Evolutionary conservation across 1,139 yeast genomes (phyloP).

Genomic region (Hemisphaericaspora xylofermentans): DNA sequence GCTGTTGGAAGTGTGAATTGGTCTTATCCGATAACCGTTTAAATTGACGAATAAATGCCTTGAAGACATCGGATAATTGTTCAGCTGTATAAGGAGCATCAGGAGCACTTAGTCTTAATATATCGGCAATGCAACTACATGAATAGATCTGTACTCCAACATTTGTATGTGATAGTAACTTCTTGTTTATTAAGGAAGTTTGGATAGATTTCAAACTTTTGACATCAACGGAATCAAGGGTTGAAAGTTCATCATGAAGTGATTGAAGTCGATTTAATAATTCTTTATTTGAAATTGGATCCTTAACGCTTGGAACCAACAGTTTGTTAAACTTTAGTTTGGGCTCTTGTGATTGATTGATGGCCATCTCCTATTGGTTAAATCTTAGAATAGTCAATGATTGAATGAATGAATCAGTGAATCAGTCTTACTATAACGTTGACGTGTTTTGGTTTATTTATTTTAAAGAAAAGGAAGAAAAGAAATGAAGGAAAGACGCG

Average conservation of each 20-base stretch:
- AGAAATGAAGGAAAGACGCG: background rate
- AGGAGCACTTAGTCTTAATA: constrained; percentile 80
- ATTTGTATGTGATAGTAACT: constrained; percentile 61
- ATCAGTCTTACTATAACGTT: too few relatives aligned
- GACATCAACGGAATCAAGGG: constrained; percentile 51
- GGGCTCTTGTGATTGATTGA: background rate
- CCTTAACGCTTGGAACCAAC: constrained; percentile 53
- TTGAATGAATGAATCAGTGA: too few relatives aligned
- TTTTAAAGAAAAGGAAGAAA: too few relatives aligned
- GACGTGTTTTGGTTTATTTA: background rate
- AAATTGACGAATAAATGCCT: constrained; percentile 62
- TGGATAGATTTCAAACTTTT: constrained; percentile 45
- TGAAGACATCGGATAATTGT: constrained; percentile 63
- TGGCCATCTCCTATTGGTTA: too few relatives aligned
- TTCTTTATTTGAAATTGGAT: constrained; percentile 60
- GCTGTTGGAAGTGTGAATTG: constrained; percentile 65
- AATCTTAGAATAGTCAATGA: too few relatives aligned
- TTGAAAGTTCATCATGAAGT: constrained; percentile 61
- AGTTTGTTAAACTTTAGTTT: constrained; percentile 40
- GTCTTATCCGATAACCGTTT: constrained; percentile 56
- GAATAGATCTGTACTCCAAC: constrained; percentile 68
- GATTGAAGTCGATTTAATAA: constrained; percentile 41
- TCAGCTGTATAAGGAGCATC: constrained; percentile 81
- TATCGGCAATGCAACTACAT: constrained; percentile 76
- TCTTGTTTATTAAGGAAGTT: constrained; percentile 55